phyloP scores from a whole-genome alignment of 2,329 filamentous ascomycete genomes.

The Dactylonectria estremocensis region DNA sequence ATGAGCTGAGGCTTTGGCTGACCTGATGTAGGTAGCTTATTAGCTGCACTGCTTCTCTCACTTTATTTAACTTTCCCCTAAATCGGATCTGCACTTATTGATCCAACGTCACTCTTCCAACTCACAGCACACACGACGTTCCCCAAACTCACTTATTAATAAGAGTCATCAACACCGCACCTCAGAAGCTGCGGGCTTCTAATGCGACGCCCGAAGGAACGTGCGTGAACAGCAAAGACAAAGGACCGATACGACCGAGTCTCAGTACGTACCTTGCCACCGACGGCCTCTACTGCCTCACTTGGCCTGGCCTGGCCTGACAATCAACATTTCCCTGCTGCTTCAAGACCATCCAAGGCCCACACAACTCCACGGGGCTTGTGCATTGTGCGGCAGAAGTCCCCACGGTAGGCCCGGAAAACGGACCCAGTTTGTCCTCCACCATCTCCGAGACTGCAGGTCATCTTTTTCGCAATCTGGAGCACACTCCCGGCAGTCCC shows the following conservation, averaged over 20 bases:
- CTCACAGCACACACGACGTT: background rate
- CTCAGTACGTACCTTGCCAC: conserved; percentile 13
- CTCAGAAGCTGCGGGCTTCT: background rate
- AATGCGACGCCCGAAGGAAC: conserved; percentile 3
- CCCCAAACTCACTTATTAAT: background rate
- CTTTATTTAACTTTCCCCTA: background rate
- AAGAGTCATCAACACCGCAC: background rate
- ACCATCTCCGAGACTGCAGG: conserved; percentile 44
- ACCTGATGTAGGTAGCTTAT: conserved; percentile 24
- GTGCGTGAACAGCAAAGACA: background rate
- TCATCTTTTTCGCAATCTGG: conserved; percentile 41
- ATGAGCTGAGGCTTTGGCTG: conserved; percentile 21
- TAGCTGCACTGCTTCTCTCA: conserved; percentile 13
- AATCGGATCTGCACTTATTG: conserved; percentile 5
- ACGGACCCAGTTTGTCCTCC: conserved; percentile 42
- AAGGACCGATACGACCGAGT: conserved; percentile 18
- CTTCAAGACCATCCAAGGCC: conserved; percentile 20
- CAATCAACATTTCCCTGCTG: conserved; percentile 20
- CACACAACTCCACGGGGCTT: conserved; percentile 32
- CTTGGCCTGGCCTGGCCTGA: conserved; percentile 23
- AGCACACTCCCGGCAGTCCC: conserved; percentile 41
- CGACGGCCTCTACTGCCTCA: conserved; percentile 12
- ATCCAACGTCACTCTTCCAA: background rate
- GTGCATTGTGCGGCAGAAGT: conserved; percentile 23
- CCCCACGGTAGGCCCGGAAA: conserved; percentile 33